phyloP scores from a whole-genome alignment of 2,329 filamentous ascomycete species.

The Ascochyta clinopodiicola region DNA sequence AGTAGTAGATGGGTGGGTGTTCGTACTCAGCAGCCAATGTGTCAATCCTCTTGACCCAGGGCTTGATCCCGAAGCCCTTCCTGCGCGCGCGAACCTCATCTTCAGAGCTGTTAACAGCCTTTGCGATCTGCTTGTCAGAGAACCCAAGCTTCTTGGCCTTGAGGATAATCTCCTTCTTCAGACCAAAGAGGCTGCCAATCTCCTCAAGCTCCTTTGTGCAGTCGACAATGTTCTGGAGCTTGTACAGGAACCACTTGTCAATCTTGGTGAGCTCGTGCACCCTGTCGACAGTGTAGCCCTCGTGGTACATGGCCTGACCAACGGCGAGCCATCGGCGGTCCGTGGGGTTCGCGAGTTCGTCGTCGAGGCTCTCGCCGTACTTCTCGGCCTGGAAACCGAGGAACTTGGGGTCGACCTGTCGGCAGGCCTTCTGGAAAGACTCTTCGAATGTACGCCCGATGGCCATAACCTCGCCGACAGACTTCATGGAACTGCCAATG shows the following conservation, averaged over 20 bases:
- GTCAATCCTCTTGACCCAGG: conserved; percentile 98
- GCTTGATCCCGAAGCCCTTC: conserved; percentile 84
- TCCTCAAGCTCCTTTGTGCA: conserved; percentile 85
- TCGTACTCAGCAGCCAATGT: conserved; percentile 87
- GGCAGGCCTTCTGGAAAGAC: conserved; percentile 98
- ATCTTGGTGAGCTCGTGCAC: conserved; percentile 97
- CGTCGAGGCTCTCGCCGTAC: conserved; percentile 85
- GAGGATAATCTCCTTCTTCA: conserved; percentile 87
- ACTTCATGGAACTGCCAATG: conserved; percentile 99
- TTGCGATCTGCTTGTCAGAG: conserved; percentile 93
- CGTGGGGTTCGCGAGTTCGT: conserved; percentile 87
- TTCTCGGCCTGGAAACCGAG: conserved; percentile 94
- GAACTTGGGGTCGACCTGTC: conserved; percentile 92
- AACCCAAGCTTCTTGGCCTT: conserved; percentile 98
- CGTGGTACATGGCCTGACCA: conserved; percentile 96
- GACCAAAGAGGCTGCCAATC: conserved; percentile 78
- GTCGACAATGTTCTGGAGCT: conserved; percentile 96
- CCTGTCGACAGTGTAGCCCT: conserved; percentile 90
- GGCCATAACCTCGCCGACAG: conserved; percentile 98
- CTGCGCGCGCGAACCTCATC: conserved; percentile 86
- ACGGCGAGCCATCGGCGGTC: conserved; percentile 97
- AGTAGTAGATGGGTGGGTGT: background rate
- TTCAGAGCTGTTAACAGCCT: conserved; percentile 83
- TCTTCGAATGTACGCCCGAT: conserved; percentile 98
- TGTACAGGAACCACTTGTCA: conserved; percentile 99